These are phyloP conservation scores for Blastobotrys aristatus DNA, from an alignment of 1,139 yeast species.

Conservation along the genomic window DNA sequence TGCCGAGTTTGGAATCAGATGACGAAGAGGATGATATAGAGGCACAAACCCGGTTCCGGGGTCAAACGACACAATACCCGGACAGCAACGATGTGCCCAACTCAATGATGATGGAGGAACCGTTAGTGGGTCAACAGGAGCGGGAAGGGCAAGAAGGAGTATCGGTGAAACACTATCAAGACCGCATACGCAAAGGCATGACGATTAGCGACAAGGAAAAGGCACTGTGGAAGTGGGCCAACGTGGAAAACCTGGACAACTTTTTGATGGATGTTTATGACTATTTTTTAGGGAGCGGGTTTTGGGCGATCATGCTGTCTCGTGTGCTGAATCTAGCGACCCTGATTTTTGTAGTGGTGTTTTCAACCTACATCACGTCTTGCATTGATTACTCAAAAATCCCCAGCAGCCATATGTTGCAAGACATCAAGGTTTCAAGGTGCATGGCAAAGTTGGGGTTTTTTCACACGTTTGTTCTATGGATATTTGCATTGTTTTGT, in stretches of 20 bases:
- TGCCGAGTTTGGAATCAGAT: conserved; percentile 10
- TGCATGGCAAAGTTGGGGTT: conserved; percentile 52
- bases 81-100: conserved; percentile 9
- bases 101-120: conserved; percentile 11
- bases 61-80: neutral
- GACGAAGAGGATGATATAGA: conserved; percentile 13
- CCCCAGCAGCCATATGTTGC: conserved; percentile 36
- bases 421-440: conserved; percentile 52
- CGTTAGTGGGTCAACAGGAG: neutral
- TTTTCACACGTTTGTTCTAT: conserved; percentile 51
- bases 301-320: conserved; percentile 64
- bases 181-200: neutral
- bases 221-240: conserved; percentile 95
- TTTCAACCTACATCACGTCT: conserved; percentile 74
- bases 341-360: conserved; percentile 67
- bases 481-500: conserved; percentile 59
- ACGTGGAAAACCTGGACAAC: conserved; percentile 82
- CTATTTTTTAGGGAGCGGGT: conserved; percentile 83
- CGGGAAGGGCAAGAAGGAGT: neutral
- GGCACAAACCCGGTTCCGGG: neutral
- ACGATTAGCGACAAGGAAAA: conserved; percentile 46
- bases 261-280: conserved; percentile 78
- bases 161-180: neutral
- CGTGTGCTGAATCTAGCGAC: conserved; percentile 63
- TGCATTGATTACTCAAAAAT: conserved; percentile 68